Percentiles rank a stretch among this genome's conserved stretches.
Conservation (phyloP, 306 rosid species). For the Acacia melanoxylon region DNA sequence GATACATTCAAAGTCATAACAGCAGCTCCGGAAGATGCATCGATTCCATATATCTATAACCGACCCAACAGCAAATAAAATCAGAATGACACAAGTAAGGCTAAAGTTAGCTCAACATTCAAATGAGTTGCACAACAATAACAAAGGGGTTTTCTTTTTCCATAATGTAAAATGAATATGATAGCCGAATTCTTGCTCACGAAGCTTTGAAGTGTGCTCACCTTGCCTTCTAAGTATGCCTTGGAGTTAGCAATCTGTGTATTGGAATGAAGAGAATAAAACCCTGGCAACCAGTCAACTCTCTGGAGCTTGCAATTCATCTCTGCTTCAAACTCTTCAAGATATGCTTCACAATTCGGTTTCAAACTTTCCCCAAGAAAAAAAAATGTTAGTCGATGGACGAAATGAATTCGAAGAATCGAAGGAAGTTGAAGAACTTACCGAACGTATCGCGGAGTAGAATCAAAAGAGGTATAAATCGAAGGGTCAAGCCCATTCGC, state of each 20-base stretch:
- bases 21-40: conserved; percentile 98
- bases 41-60: conserved; percentile 82
- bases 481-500: conserved; percentile 73
- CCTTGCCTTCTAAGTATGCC: conserved; percentile 80
- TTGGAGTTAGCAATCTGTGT: conserved; percentile 68
- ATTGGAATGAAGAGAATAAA: conserved; percentile 69
- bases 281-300: conserved; percentile 72
- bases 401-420: neutral
- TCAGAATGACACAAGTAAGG: neutral
- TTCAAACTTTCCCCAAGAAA: conserved; percentile 55
- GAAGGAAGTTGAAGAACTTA: conserved; percentile 10
- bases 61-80: neutral
- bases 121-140: neutral
- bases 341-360: conserved; percentile 63
- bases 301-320: conserved; percentile 58
- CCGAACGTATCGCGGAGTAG: conserved; percentile 88
- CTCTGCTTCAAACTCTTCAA: conserved; percentile 70
- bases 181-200: neutral
- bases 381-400: neutral
- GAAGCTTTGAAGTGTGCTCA: conserved; percentile 4
- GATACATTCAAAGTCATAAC: conserved; percentile 70
- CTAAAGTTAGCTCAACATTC: neutral
- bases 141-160: neutral
- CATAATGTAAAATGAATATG: neutral
- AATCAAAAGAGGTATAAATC: conserved; percentile 58